Evolutionary conservation across 768 basidiomycete genomes (phyloP), one percentile per base, ranked within the genome.

Genomic region (Rhizopogon sp.): DNA sequence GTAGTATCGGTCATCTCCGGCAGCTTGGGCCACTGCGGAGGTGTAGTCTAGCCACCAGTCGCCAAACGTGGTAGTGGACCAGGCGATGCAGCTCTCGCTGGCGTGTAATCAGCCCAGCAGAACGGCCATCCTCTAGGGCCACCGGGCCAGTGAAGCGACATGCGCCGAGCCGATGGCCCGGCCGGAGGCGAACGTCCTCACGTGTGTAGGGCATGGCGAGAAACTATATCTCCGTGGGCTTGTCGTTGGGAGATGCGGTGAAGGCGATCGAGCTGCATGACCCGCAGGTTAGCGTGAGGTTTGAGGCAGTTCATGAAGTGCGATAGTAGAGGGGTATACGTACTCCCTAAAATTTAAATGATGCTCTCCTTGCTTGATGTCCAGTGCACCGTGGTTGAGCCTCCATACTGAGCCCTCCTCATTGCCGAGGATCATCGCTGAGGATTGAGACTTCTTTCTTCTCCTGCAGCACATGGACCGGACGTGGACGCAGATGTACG

Each of bases 161-260:
- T 74, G 72, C 1, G 84, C 87, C 8, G 4, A 93, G 73, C 35
- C 88, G 76, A 41, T 91, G 67, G 67, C 92, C 90, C 14, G 90
- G 89, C 5, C 88, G 78, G 5, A 88, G 70, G 5, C 74, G 74
- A 16, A 72, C 70, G 64, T 92, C 88, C 56, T 80, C 78, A 31
- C 74, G 75, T 1, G 76, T 74, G 58, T 79, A 77, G 2, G 88
- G 85, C 80, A 91, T 80, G 6, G 88, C 85, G n/a, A 90, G 82
- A 69, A 87, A 93, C 64, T 89, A 93, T 13, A 92, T 84, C 58
- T 84, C 76, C 47, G 83, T 71, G 1, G 88, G 85, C 45, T 78
- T 81, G 22, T 84, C 76, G 60, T 82, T 78, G 10, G 85, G 83
- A 1, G 90, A 91, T 0, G 88, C 90, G 0, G 84, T 82, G 28